Conservation (phyloP, 257 asterid genomes). For the Przewalskia tangutica region DNA sequence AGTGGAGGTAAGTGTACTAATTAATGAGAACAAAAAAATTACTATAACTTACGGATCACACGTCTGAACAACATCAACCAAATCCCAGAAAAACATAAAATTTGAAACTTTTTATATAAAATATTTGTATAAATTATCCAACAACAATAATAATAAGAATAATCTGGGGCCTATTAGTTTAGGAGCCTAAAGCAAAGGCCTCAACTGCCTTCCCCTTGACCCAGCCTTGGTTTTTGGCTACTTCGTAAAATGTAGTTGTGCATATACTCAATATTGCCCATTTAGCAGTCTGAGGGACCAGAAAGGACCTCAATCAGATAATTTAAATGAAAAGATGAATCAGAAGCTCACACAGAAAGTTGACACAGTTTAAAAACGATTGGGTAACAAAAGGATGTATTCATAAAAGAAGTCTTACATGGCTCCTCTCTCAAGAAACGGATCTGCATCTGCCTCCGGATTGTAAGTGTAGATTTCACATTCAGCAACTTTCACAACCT, state of each 20-base stretch:
- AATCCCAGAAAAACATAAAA: neutral
- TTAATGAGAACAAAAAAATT: neutral
- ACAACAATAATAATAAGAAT: neutral
- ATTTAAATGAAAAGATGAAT: neutral
- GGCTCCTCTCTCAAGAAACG: constrained; percentile 76
- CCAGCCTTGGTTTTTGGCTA: no score
- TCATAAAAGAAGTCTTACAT: constrained; percentile 38
- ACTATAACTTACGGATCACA: neutral
- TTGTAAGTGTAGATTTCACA: constrained; percentile 87
- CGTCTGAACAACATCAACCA: neutral
- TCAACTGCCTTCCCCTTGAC: neutral
- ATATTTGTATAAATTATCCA: neutral
- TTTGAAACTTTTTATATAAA: neutral
- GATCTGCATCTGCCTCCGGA: constrained; percentile 86
- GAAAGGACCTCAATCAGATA: neutral
- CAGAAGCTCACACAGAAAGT: neutral
- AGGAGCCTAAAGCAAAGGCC: neutral
- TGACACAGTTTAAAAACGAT: neutral
- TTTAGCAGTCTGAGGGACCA: neutral
- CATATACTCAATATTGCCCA: no score
- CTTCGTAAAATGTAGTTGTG: no score
- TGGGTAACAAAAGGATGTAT: neutral
- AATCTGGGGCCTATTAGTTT: neutral
- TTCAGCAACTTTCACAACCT: constrained; percentile 85
- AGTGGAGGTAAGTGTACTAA: neutral